phyloP scores from a whole-genome alignment of 2,329 filamentous ascomycete species.

The Grosmannia clavigera region DNA sequence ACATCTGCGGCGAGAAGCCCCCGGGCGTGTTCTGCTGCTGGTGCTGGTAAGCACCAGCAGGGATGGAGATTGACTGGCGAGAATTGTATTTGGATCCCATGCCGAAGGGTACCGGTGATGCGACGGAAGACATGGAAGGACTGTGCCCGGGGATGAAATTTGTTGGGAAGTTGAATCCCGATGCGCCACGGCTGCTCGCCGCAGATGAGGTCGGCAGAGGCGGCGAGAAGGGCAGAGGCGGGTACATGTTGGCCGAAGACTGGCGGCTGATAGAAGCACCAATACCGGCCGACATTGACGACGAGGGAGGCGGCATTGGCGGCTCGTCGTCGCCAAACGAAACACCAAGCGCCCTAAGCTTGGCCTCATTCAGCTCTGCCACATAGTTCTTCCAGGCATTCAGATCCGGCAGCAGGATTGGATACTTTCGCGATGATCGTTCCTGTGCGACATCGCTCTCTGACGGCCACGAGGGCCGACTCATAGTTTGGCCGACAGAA shows the following conservation, averaged over 20 bases:
- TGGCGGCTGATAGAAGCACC: constrained; percentile 49
- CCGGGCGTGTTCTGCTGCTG: constrained; percentile 47
- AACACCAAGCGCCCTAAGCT: constrained; percentile 82
- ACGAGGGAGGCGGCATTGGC: constrained; percentile 36
- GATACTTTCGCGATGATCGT: constrained; percentile 37
- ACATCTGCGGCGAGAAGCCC: constrained; percentile 43
- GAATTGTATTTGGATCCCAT: constrained; percentile 48
- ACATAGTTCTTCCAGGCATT: constrained; percentile 67
- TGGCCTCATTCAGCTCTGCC: constrained; percentile 74
- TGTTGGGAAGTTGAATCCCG: constrained; percentile 43
- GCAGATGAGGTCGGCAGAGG: constrained; percentile 70
- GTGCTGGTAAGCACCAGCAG: constrained; percentile 52
- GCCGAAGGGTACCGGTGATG: constrained; percentile 59
- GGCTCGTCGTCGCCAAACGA: constrained; percentile 65
- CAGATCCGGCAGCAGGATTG: constrained; percentile 58
- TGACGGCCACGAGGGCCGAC: constrained; percentile 55
- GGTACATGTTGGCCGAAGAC: constrained; percentile 56
- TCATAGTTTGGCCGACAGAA: constrained; percentile 42
- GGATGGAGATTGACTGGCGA: constrained; percentile 59
- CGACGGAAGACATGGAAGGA: constrained; percentile 49
- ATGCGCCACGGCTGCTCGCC: constrained; percentile 51
- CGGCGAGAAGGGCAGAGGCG: constrained; percentile 69
- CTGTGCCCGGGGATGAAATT: constrained; percentile 49
- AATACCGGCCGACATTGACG: constrained; percentile 54
- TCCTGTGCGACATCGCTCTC: constrained; percentile 45